Conservation (phyloP, 257 asterid genomes). For the Petunia axillaris region DNA sequence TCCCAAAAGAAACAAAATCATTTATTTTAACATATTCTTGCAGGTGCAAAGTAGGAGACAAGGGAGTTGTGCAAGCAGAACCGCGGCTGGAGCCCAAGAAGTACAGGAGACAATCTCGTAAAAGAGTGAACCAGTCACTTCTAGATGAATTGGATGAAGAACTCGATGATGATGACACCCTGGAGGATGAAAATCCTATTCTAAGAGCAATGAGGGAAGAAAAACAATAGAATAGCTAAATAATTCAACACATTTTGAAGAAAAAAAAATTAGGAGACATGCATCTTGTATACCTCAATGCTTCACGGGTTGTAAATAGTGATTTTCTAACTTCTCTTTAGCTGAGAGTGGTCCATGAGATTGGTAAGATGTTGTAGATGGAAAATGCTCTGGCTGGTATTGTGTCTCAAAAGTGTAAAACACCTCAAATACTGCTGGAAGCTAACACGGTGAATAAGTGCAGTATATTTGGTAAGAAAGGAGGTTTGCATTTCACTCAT, state of each 20-base stretch:
- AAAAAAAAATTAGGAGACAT: neutral
- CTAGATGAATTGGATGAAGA: conserved; percentile 79
- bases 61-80: conserved; percentile 86
- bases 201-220: conserved; percentile 50
- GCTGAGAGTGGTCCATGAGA: neutral
- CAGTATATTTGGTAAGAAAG: neutral
- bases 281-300: neutral
- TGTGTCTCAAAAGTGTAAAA: neutral
- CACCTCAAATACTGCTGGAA: neutral
- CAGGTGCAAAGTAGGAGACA: conserved; percentile 78
- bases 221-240: conserved; percentile 16
- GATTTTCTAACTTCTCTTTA: neutral
- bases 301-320: conserved; percentile 18
- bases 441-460: neutral
- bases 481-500: neutral
- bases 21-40: neutral
- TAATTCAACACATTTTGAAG: neutral
- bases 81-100: conserved; percentile 85
- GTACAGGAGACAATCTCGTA: conserved; percentile 93
- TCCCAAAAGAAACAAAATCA: neutral
- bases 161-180: conserved; percentile 52
- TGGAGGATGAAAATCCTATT: conserved; percentile 46
- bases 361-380: neutral
- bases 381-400: neutral
- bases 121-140: conserved; percentile 77